Percentiles rank a stretch among this genome's conserved stretches.
These are phyloP conservation scores for Trichoderma virens DNA, from an alignment of 495 filamentous ascomycete genomes.

Conservation along the genomic window DNA sequence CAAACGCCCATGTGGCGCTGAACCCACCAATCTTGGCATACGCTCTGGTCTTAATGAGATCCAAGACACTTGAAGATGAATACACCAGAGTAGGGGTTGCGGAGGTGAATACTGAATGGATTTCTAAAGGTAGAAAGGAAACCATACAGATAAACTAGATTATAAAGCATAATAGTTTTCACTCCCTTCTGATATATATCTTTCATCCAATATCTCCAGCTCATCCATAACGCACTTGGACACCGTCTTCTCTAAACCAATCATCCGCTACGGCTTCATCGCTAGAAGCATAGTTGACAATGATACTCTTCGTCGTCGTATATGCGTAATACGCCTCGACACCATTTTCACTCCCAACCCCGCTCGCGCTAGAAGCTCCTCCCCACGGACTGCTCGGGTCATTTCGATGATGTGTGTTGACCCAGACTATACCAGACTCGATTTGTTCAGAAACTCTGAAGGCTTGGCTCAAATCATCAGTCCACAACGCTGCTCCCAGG, in stretches of 20 bases:
- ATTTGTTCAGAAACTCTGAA: conserved; percentile 48
- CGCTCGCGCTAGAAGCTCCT: conserved; percentile 44
- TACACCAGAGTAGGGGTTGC: too few species aligned
- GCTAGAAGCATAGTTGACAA: conserved; percentile 47
- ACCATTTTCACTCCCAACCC: conserved; percentile 52
- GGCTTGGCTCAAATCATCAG: conserved; percentile 48
- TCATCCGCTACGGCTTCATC: conserved; percentile 33
- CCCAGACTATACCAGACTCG: conserved; percentile 54
- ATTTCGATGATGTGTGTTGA: conserved; percentile 55
- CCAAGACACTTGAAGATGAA: too few species aligned
- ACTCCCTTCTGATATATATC: too few species aligned
- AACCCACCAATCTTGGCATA: too few species aligned
- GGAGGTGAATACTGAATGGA: too few species aligned
- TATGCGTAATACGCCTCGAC: conserved; percentile 50
- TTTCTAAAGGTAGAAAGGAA: too few species aligned
- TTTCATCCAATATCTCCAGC: not conserved
- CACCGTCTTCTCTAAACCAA: conserved; percentile 42
- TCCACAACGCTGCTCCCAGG: conserved; percentile 51
- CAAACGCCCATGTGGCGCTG: too few species aligned
- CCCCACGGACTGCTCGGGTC: conserved; percentile 56
- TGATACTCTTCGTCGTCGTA: conserved; percentile 50
- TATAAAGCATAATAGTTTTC: too few species aligned
- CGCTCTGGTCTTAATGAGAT: too few species aligned
- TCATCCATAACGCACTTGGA: conserved; percentile 42
- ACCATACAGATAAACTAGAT: too few species aligned